phyloP scores from a whole-genome alignment of 306 rosid species.

The Hippophae tibetana region DNA sequence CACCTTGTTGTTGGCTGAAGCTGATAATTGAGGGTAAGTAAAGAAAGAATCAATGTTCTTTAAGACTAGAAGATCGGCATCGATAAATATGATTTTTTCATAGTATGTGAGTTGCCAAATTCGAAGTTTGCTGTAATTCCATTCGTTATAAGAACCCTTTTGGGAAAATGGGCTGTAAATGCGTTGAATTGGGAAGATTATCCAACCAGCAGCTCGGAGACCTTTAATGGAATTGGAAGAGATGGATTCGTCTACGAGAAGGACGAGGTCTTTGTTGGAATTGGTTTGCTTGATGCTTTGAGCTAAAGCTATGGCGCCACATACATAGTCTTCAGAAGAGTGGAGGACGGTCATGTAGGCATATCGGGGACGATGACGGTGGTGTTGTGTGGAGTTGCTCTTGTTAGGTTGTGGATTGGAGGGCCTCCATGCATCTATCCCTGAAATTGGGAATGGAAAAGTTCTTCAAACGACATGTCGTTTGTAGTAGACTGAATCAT shows the following conservation, averaged over 20 bases:
- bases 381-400: background rate
- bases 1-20: constrained; percentile 33
- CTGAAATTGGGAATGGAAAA: too few relatives aligned
- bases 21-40: constrained; percentile 46
- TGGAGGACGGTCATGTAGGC: constrained; percentile 75
- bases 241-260: constrained; percentile 60
- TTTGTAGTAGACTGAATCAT: too few relatives aligned
- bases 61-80: constrained; percentile 50
- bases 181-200: constrained; percentile 36
- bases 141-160: constrained; percentile 48
- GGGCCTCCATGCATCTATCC: constrained; percentile 42
- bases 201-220: constrained; percentile 63
- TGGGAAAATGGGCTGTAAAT: constrained; percentile 47
- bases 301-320: constrained; percentile 85
- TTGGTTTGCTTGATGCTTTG: constrained; percentile 54
- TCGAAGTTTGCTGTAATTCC: constrained; percentile 86
- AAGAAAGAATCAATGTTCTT: constrained; percentile 37
- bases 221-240: constrained; percentile 27
- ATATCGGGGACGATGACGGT: constrained; percentile 11
- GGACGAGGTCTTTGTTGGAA: constrained; percentile 47
- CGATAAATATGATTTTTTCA: constrained; percentile 58
- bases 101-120: constrained; percentile 55
- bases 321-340: constrained; percentile 72
- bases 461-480: too few relatives aligned
- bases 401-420: constrained; percentile 1